Evolutionary conservation across 2,329 filamentous ascomycete species (phyloP).

Genomic region (Dactylellina haptotyla): DNA sequence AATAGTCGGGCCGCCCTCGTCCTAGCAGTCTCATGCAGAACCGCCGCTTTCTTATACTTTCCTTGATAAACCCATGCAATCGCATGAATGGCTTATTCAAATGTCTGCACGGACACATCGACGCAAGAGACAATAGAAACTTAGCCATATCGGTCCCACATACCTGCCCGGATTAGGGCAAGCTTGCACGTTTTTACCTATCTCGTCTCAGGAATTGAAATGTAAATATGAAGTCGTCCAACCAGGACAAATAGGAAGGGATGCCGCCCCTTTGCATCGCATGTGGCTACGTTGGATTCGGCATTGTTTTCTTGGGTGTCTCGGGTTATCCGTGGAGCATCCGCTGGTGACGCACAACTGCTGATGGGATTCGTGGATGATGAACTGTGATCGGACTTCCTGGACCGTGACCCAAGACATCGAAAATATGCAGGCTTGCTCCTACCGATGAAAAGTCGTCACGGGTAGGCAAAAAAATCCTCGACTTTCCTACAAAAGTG

Average conservation of each 20-base stretch:
- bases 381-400: neutral
- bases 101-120: slow-evolving; percentile 17
- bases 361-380: slow-evolving; percentile 10
- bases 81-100: slow-evolving; percentile 18
- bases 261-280: slow-evolving; percentile 22
- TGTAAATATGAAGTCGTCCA: neutral
- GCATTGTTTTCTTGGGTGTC: neutral
- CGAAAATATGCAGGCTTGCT: neutral
- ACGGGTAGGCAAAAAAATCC: too few species aligned
- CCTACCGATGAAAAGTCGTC: neutral
- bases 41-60: slow-evolving; percentile 5
- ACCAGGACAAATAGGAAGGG: slow-evolving; percentile 16
- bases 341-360: slow-evolving; percentile 10
- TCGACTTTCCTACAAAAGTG: too few species aligned
- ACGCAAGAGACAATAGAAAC: slow-evolving; percentile 20
- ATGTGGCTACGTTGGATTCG: neutral
- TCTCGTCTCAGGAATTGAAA: slow-evolving; percentile 25
- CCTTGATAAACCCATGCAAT: too few species aligned
- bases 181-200: slow-evolving; percentile 27
- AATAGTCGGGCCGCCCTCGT: too few species aligned
- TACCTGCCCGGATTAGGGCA: slow-evolving; percentile 38
- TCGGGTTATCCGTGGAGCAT: slow-evolving; percentile 4
- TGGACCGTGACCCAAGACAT: neutral
- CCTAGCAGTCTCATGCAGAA: slow-evolving; percentile 20
- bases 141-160: slow-evolving; percentile 27